phyloP scores from a whole-genome alignment of 768 basidiomycete genomes.

The Scleroderma bovista region DNA sequence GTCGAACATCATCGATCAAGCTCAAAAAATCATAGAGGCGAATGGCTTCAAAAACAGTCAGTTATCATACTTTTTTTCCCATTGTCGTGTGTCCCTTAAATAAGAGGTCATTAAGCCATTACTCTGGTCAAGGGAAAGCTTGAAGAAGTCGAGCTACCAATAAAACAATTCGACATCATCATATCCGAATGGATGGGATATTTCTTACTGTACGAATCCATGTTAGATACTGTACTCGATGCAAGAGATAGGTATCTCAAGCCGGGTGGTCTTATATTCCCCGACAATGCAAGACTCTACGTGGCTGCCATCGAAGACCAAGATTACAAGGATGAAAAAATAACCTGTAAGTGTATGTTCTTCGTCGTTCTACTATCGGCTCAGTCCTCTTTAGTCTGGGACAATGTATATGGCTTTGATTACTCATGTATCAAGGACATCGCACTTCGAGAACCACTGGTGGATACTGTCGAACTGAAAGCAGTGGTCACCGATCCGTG shows the following conservation, averaged over 20 bases:
- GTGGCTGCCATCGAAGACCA: slow-evolving; percentile 98
- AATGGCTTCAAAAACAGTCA: slow-evolving; percentile 95
- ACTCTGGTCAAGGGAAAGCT: slow-evolving; percentile 97
- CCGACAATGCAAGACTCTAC: slow-evolving; percentile 88
- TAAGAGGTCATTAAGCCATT: slow-evolving; percentile 51
- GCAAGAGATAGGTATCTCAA: slow-evolving; percentile 97
- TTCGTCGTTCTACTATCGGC: neutral
- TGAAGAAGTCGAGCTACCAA: slow-evolving; percentile 85
- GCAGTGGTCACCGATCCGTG: slow-evolving; percentile 92
- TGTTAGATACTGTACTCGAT: slow-evolving; percentile 97
- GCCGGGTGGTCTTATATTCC: slow-evolving; percentile 88
- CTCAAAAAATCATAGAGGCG: slow-evolving; percentile 91
- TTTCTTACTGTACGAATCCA: slow-evolving; percentile 97
- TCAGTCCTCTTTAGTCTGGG: slow-evolving; percentile 70
- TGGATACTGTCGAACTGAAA: slow-evolving; percentile 98
- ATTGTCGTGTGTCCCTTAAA: slow-evolving; percentile 2
- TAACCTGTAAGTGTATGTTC: slow-evolving; percentile 63
- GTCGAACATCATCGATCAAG: slow-evolving; percentile 99
- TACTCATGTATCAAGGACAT: slow-evolving; percentile 99
- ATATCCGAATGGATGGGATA: slow-evolving; percentile 99
- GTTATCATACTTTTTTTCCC: slow-evolving; percentile 26
- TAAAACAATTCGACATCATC: slow-evolving; percentile 94
- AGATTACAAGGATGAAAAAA: slow-evolving; percentile 99
- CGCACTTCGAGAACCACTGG: slow-evolving; percentile 90
- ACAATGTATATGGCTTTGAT: slow-evolving; percentile 99